Percentiles rank a stretch among this genome's conserved stretches.
Conservation (phyloP, 306 rosid species). For the Vicia villosa region DNA sequence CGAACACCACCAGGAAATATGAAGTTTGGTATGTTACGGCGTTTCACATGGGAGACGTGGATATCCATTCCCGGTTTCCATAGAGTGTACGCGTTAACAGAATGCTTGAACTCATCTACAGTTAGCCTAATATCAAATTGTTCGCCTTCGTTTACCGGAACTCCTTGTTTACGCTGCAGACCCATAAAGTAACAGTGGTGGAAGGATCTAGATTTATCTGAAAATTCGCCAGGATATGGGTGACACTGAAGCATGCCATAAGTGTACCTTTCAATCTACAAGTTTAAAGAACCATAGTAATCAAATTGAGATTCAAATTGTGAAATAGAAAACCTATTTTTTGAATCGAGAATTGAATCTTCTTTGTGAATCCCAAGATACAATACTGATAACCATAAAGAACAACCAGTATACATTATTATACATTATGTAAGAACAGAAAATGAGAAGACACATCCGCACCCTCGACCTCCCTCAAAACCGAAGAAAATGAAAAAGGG, state of each 20-base stretch:
- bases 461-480: background rate
- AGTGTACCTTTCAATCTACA: constrained; percentile 83
- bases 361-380: background rate
- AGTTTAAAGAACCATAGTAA: constrained; percentile 25
- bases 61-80: constrained; percentile 86
- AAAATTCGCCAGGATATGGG: constrained; percentile 91
- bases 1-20: constrained; percentile 84
- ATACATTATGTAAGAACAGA: constrained; percentile 12
- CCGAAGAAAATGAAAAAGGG: background rate
- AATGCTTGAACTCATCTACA: constrained; percentile 73
- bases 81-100: constrained; percentile 58
- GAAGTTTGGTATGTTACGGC: constrained; percentile 71
- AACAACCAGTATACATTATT: too few relatives aligned
- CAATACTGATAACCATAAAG: too few relatives aligned
- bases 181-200: constrained; percentile 92
- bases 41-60: constrained; percentile 73
- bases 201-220: constrained; percentile 73
- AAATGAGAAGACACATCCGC: background rate
- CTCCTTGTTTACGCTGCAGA: constrained; percentile 86
- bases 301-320: background rate
- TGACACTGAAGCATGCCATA: constrained; percentile 87
- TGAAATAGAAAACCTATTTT: background rate
- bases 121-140: constrained; percentile 81
- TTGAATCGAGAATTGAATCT: background rate
- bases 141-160: constrained; percentile 64